These are phyloP conservation scores for Neurospora sp. DNA, from an alignment of 495 filamentous ascomycete genomes.

Conservation along the genomic window DNA sequence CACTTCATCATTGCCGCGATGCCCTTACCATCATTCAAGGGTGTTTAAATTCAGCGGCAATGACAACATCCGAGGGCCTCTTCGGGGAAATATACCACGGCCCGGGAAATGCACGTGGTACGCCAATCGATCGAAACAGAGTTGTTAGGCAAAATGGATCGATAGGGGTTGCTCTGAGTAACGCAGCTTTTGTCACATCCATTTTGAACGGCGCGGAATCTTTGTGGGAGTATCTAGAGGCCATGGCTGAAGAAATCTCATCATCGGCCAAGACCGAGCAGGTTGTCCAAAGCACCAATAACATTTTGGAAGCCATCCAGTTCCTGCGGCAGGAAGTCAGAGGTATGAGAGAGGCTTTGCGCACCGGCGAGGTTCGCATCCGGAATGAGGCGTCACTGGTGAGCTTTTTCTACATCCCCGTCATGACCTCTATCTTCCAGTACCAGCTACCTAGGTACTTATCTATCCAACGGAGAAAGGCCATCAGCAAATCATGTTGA, in stretches of 20 bases:
- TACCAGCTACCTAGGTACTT: too few relatives aligned
- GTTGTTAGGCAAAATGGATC: background rate
- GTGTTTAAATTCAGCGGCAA: background rate
- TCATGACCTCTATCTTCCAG: too few relatives aligned
- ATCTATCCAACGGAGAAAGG: too few relatives aligned
- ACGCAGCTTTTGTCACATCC: background rate
- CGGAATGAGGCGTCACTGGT: background rate
- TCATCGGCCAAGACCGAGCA: background rate
- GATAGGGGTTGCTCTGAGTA: fast-evolving
- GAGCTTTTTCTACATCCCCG: background rate
- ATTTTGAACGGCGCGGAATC: background rate
- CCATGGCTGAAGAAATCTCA: background rate
- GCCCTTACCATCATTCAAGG: fast-evolving
- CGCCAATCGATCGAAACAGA: background rate
- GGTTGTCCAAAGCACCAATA: background rate
- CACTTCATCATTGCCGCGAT: background rate
- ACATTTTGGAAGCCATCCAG: background rate
- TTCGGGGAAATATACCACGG: fast-evolving
- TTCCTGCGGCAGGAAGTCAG: background rate
- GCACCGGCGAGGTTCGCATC: background rate
- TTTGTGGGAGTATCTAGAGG: background rate
- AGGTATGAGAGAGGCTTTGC: background rate
- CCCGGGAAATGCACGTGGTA: background rate
- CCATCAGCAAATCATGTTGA: too few relatives aligned
- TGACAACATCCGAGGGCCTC: fast-evolving